Evolutionary conservation across 1,284 basidiomycete genomes (phyloP), one percentile per base, ranked within the genome.

Genomic region (Tetrapyrgos nigripes): DNA sequence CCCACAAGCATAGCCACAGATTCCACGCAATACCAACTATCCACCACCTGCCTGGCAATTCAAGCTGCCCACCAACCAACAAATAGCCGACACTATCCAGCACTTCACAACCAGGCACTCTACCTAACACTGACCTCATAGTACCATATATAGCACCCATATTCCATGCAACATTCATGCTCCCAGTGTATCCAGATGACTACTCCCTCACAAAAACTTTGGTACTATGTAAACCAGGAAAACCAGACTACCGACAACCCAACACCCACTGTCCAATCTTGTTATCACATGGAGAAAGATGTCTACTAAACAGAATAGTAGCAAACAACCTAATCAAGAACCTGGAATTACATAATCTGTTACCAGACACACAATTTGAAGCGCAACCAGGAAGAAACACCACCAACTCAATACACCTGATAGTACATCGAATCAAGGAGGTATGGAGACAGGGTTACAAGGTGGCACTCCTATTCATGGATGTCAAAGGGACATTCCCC

Each of bases 401-500:
- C 0, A 73, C 70, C 3, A 74, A 77, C 60, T 65, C 75, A 8
- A 58, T 79, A 1, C 73, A 76, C 54, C 52, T 68, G 10, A 56
- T 79, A 3, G 64, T 66, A 0, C 40, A 63, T 27, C 64, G 33
- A 21, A 69, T 79, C 53, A 74, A 74, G 52, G 55, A 64, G 8
- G 67, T 68, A 10, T 76, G 72, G 70, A 27, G 62, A 4, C 51
- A 61, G 17, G 59, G 63, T 2, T 64, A 70, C 29, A 72, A 76
- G 0, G 71, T 64, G 10, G 68, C 72, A 17, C 62, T 68, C 0
- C 66, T 76, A 1, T 74, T 68, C 52, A 65, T 76, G 0, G 73
- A 77, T 51, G 63, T 77, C 10, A 66, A 72, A 53, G 71, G 66
- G 5, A 74, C 74, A 3, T 75, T 73, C 58, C 71, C 73, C 13